Evolutionary conservation across 2,329 filamentous ascomycete genomes (phyloP), one percentile per base, ranked within the genome.

Genomic region (Passalora sequoiae): DNA sequence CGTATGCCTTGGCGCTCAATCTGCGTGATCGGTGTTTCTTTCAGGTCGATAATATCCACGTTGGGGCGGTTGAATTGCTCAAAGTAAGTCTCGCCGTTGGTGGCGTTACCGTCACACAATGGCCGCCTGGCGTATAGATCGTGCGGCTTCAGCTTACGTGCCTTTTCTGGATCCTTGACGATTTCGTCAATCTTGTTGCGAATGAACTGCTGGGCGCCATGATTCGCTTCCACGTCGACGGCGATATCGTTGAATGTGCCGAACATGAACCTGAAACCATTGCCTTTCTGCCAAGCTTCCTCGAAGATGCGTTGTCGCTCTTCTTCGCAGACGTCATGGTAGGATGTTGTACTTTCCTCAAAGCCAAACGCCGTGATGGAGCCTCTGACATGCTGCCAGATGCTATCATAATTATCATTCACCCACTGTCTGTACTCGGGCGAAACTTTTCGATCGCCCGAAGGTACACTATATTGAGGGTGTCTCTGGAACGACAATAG

Each of bases 141-240:
- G 2, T 65, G 49, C 0, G 77, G 78, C 0, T 75, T 75, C 7
- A 81, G 63, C 2, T 78, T 51, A n/a, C 77, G 72, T 13, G 69
- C 61, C 46, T 69, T 67, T 17, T 58, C 59, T 0, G 75, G 68
- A 42, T 80, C 75, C 0, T 64, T 60, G 27, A 81, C 69, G 2
- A 76, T 69, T 6, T 61, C 64, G 1, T 74, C 67, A 0, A 70
- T 70, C 58, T 77, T 77, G 46, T 67, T 66, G 2, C 65, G 66
- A 73, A 77, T 80, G 57, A 79, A 80, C 2, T 72, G 62, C 54
- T 80, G 81, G 0, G 69, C 65, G 40, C 70, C 67, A n/a, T 67
- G 58, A 54, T 80, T 81, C 2, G 73, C 73, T 10, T 73, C 65
- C 0, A 60, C 30, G 20, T 68, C 61, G 13, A 62, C 58, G 4